Evolutionary conservation across 2,329 filamentous ascomycete species (phyloP).

Genomic region (Byssoonygena ceratinophila): DNA sequence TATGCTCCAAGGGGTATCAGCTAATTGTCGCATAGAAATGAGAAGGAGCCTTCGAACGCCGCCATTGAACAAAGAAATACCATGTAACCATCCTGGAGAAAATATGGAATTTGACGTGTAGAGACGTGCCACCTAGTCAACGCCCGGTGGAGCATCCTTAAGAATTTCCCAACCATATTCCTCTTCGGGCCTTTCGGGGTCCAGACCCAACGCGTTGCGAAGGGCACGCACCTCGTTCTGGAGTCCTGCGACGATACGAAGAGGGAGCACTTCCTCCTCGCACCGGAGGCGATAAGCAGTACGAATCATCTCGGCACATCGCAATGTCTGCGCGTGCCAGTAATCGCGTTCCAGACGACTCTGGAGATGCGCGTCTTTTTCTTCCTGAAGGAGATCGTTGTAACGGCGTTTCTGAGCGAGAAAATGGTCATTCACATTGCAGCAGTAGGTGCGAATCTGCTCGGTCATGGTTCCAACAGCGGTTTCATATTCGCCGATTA

Average conservation of each 20-base stretch:
- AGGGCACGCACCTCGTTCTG: conserved; percentile 42
- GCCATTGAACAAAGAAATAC: background rate
- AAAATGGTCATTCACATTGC: conserved; percentile 40
- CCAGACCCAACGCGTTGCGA: conserved; percentile 39
- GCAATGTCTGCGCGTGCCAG: conserved; percentile 40
- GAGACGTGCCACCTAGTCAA: conserved; percentile 7
- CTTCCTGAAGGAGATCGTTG: conserved; percentile 41
- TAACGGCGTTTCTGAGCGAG: conserved; percentile 40
- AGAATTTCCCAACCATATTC: conserved; percentile 42
- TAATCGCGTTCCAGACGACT: conserved; percentile 42
- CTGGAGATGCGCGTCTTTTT: conserved; percentile 41
- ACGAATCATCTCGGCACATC: conserved; percentile 41
- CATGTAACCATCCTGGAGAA: background rate
- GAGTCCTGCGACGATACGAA: conserved; percentile 37
- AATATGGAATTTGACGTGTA: background rate
- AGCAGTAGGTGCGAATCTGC: conserved; percentile 42
- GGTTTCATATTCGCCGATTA: conserved; percentile 41
- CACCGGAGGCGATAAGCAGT: conserved; percentile 39
- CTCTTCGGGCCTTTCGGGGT: conserved; percentile 39
- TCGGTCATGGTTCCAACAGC: conserved; percentile 40
- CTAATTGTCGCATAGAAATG: background rate
- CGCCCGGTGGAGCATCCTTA: conserved; percentile 26
- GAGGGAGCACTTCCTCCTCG: conserved; percentile 38
- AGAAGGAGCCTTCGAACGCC: background rate
- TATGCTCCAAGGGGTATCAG: conserved; percentile 9